A percentile compares a stretch with the other conserved stretches of the same genome.
These are phyloP conservation scores for Acacia pycnantha DNA, from an alignment of 331 rosid genomes.

Conservation along the genomic window DNA sequence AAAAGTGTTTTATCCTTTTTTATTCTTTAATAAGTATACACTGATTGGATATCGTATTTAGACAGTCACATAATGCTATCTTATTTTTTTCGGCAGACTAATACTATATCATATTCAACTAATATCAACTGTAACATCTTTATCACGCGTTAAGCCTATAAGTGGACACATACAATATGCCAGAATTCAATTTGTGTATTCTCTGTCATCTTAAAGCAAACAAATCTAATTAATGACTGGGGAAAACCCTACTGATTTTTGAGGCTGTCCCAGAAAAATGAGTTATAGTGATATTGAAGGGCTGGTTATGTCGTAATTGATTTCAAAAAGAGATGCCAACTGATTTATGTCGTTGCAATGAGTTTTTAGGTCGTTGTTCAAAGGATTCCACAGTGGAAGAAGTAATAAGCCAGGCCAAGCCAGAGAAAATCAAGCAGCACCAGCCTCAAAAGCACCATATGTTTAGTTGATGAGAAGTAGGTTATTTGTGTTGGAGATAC, in stretches of 20 bases:
- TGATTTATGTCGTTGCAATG: slow-evolving; percentile 28
- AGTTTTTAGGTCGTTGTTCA: slow-evolving; percentile 69
- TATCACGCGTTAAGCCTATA: background rate
- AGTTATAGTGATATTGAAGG: background rate
- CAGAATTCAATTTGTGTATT: slow-evolving; percentile 3
- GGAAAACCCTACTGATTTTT: background rate
- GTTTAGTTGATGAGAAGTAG: background rate
- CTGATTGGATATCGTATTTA: slow-evolving; percentile 5
- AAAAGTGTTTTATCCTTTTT: background rate
- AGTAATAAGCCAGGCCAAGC: slow-evolving; percentile 36
- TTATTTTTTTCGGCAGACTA: background rate
- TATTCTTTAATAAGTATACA: background rate
- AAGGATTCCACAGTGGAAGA: slow-evolving; percentile 87
- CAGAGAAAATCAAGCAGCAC: background rate
- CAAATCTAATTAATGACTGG: background rate
- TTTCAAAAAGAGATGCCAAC: background rate
- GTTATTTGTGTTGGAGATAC: slow-evolving; percentile 4
- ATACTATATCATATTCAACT: background rate
- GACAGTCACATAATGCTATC: background rate
- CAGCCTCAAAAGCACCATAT: background rate
- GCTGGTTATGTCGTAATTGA: background rate
- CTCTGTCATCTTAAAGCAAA: slow-evolving; percentile 4
- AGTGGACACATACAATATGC: background rate
- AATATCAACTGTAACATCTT: background rate
- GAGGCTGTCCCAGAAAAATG: background rate